Percentiles rank a stretch among this genome's conserved stretches.
Evolutionary conservation across 2,329 filamentous ascomycete species (phyloP).

Genomic region (Penicillium janthinellum): DNA sequence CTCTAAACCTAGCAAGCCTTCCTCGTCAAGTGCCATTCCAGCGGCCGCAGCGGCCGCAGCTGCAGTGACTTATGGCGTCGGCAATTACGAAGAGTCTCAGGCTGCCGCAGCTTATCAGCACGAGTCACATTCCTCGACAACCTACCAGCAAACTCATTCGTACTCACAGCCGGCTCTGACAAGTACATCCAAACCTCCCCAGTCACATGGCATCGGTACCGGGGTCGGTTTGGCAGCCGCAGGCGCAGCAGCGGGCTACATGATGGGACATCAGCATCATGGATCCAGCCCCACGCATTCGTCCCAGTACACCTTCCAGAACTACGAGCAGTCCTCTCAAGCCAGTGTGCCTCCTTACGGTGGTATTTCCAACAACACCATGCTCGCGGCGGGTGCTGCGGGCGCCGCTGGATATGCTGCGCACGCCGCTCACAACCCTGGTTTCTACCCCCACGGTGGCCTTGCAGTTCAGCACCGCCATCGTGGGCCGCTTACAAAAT

Average conservation of each 20-base stretch:
- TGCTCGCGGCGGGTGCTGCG: slow-evolving; percentile 40
- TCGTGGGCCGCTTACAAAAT: slow-evolving; percentile 56
- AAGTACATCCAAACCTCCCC: slow-evolving; percentile 28
- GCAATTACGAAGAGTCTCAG: slow-evolving; percentile 29
- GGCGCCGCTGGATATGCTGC: slow-evolving; percentile 38
- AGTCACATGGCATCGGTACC: slow-evolving; percentile 35
- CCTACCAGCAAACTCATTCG: slow-evolving; percentile 19
- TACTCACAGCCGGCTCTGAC: slow-evolving; percentile 21
- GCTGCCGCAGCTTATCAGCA: slow-evolving; percentile 13
- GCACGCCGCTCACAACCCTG: slow-evolving; percentile 34
- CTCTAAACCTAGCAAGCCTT: slow-evolving; percentile 35
- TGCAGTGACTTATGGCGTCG: slow-evolving; percentile 46
- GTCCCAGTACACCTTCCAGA: slow-evolving; percentile 38
- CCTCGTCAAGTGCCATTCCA: slow-evolving; percentile 33
- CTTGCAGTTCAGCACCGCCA: slow-evolving; percentile 56
- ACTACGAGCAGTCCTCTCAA: slow-evolving; percentile 27
- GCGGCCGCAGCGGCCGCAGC: slow-evolving; percentile 30
- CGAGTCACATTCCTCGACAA: slow-evolving; percentile 15
- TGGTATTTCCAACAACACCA: slow-evolving; percentile 39
- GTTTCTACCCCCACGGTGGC: slow-evolving; percentile 37
- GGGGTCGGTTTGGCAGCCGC: slow-evolving; percentile 43
- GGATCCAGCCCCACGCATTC: slow-evolving; percentile 32
- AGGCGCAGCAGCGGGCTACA: slow-evolving; percentile 47
- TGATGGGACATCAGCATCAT: slow-evolving; percentile 39
- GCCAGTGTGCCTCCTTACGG: slow-evolving; percentile 15